These are phyloP conservation scores for Amanita phalloides DNA, from an alignment of 768 basidiomycete genomes.

Conservation along the genomic window DNA sequence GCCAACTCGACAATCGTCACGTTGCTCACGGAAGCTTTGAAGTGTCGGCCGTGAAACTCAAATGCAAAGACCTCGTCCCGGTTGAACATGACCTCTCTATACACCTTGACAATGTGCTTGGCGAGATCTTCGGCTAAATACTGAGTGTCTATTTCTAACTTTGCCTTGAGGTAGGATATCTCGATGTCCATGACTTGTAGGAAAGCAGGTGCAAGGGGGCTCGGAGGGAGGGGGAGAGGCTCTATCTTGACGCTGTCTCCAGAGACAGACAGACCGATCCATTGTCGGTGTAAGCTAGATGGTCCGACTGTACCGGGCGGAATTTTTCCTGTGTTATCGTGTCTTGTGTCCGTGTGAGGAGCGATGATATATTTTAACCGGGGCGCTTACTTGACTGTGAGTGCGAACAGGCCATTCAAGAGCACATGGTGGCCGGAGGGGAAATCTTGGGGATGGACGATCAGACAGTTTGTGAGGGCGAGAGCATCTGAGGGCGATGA, in stretches of 20 bases:
- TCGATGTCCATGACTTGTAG: constrained; percentile 77
- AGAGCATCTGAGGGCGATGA: constrained; percentile 53
- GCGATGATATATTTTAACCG: neutral
- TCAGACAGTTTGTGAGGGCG: constrained; percentile 72
- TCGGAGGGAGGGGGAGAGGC: constrained; percentile 41
- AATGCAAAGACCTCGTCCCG: constrained; percentile 65
- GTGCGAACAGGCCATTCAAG: constrained; percentile 58
- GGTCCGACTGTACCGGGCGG: constrained; percentile 64
- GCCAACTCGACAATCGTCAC: constrained; percentile 51
- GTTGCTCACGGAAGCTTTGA: constrained; percentile 61
- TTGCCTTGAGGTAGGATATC: constrained; percentile 49
- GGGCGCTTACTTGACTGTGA: constrained; percentile 63
- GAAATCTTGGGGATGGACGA: constrained; percentile 76
- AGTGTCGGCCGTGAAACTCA: constrained; percentile 79
- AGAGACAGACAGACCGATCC: constrained; percentile 73
- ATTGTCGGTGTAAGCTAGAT: constrained; percentile 72
- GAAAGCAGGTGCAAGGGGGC: constrained; percentile 43
- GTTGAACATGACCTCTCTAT: constrained; percentile 61
- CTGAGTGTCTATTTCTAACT: constrained; percentile 47
- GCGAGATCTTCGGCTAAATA: constrained; percentile 87
- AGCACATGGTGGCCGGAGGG: constrained; percentile 60
- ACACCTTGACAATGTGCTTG: constrained; percentile 62
- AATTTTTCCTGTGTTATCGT: constrained; percentile 70
- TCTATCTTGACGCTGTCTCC: constrained; percentile 74
- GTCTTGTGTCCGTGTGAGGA: constrained; percentile 28